phyloP scores from a whole-genome alignment of 2,329 filamentous ascomycete genomes.

The Neonectria neomacrospora region DNA sequence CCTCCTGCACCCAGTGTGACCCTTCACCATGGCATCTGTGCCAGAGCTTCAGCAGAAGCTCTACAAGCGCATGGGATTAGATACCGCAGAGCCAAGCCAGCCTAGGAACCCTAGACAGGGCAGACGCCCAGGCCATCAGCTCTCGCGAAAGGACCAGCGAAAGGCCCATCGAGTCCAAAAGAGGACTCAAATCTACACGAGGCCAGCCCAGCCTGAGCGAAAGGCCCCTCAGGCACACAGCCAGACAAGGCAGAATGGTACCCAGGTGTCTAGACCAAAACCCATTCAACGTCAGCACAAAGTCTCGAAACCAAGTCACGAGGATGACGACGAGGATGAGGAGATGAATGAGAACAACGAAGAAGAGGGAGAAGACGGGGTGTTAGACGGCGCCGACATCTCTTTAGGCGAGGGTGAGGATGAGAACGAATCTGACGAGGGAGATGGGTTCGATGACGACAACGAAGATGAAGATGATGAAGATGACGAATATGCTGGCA shows the following conservation, averaged over 20 bases:
- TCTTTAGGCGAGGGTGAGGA: conserved; percentile 25
- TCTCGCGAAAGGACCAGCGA: conserved; percentile 71
- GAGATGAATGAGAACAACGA: conserved; percentile 22
- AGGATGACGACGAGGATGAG: conserved; percentile 35
- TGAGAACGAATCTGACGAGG: conserved; percentile 23
- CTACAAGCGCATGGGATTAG: conserved; percentile 52
- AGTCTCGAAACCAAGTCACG: conserved; percentile 14
- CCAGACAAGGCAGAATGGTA: conserved; percentile 21
- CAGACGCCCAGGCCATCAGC: conserved; percentile 32
- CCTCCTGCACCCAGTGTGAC: not conserved
- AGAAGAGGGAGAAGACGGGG: conserved; percentile 45
- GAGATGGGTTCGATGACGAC: conserved; percentile 35
- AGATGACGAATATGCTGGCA: conserved; percentile 41
- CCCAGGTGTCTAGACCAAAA: conserved; percentile 13
- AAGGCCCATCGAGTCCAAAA: conserved; percentile 73
- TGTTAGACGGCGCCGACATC: conserved; percentile 38
- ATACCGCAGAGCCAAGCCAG: conserved; percentile 39
- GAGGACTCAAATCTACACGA: conserved; percentile 57
- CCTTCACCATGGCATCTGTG: conserved; percentile 37
- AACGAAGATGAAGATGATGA: conserved; percentile 38
- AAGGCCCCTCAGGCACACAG: conserved; percentile 14
- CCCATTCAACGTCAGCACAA: conserved; percentile 17
- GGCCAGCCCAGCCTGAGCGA: conserved; percentile 29
- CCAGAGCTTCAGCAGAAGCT: conserved; percentile 52
- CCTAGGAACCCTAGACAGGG: conserved; percentile 27